These are phyloP conservation scores for Begonia fuchsioides DNA, from an alignment of 306 rosid genomes.

Conservation along the genomic window DNA sequence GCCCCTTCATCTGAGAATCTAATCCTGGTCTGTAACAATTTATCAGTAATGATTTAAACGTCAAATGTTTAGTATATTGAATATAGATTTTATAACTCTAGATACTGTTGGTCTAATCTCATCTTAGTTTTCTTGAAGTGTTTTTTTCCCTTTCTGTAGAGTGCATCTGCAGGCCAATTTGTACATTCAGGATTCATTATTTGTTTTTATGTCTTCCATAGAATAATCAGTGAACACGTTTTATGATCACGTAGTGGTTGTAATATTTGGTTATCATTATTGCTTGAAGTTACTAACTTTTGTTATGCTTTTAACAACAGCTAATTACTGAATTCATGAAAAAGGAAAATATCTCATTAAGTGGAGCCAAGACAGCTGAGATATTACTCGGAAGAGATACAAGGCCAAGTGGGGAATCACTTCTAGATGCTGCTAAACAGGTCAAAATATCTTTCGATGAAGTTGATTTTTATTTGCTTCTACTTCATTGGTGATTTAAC, in stretches of 20 bases:
- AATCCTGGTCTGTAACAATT: slow-evolving; percentile 14
- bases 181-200: too few relatives aligned
- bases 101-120: too few relatives aligned
- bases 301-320: slow-evolving; percentile 14
- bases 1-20: slow-evolving; percentile 51
- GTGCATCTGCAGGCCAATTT: too few relatives aligned
- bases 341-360: slow-evolving; percentile 37
- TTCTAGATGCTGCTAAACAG: slow-evolving; percentile 75
- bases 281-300: not conserved
- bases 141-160: too few relatives aligned
- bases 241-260: too few relatives aligned
- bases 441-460: slow-evolving; percentile 12
- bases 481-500: not conserved
- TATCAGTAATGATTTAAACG: not conserved
- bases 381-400: slow-evolving; percentile 85
- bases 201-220: too few relatives aligned
- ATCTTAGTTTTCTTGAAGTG: too few relatives aligned
- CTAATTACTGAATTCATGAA: slow-evolving; percentile 45
- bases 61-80: too few relatives aligned
- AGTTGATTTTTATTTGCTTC: not conserved
- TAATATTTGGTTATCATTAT: too few relatives aligned
- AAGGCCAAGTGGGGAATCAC: slow-evolving; percentile 69
- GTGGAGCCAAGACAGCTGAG: slow-evolving; percentile 29
- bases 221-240: too few relatives aligned
- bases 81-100: too few relatives aligned